Evolutionary conservation across 2,329 filamentous ascomycete species (phyloP), one percentile per base, ranked within the genome.

Genomic region (Lecanicillium sp.): DNA sequence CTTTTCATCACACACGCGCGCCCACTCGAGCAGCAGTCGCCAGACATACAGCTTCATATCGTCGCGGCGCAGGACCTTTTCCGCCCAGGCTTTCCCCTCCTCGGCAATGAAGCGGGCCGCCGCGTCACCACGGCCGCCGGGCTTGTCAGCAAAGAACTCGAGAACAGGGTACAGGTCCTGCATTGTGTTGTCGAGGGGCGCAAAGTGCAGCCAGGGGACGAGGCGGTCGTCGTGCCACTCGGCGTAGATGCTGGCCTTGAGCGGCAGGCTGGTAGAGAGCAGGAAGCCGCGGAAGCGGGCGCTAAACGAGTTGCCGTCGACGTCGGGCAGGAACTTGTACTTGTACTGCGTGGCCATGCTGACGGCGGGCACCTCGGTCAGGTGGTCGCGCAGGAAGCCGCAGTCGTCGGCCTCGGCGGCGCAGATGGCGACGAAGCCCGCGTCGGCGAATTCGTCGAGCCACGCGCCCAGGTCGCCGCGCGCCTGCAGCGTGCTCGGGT

Each of bases 191-290:
- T 85, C 79, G 50, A 87, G 69, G 2, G 84, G 83, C 1, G 80
- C 74, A 49, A 84, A 87, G 58, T 88, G 84, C 45, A 73, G 64
- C 83, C 83, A 88, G 0, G 81, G 75, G 12, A 77, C 61, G 1
- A 87, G 65, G 6, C 83, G 69, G 31, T 74, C 71, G 53, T 87
- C 82, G 53, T 87, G 82, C 84, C 84, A 87, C 55, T 87, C 84
- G 8, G 74, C 64, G 54, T 83, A 87, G 31, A 87, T 69, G 4
- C 82, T 86, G 11, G 77, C 72, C 59, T 87, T 87, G 53, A 87
- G 72, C 2, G 79, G 78, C 25, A 84, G 57, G 33, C 73, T 79
- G 2, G 74, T 82, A 28, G 74, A 81, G 18, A 71, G 66, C 8
- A 87, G 61, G 48, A 86, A 81, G 0, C 69, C 71, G 33, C 73